These are phyloP conservation scores for Boletus vinaceobasis DNA, from an alignment of 768 basidiomycete species.

Conservation along the genomic window DNA sequence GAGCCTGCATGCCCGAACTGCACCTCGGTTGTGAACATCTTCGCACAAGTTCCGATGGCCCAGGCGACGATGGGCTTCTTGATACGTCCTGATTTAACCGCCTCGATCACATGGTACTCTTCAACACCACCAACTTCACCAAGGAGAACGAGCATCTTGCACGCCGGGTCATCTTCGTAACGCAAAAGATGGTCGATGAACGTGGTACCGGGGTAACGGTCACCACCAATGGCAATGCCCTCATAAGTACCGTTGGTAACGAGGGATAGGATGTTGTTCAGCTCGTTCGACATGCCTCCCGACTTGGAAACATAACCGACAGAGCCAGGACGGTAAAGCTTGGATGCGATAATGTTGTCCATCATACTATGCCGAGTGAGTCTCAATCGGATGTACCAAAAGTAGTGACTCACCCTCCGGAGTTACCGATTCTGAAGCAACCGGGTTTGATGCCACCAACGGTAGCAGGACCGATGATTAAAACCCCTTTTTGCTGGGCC, in stretches of 20 bases:
- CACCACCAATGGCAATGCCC: constrained; percentile 99
- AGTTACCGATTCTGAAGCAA: constrained; percentile 99
- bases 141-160: constrained; percentile 98
- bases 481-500: constrained; percentile 79
- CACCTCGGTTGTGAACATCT: constrained; percentile 99
- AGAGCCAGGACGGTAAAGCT: constrained; percentile 95
- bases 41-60: constrained; percentile 99
- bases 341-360: constrained; percentile 99
- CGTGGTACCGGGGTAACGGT: constrained; percentile 96
- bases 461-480: constrained; percentile 96
- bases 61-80: constrained; percentile 99
- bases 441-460: constrained; percentile 99
- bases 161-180: constrained; percentile 94
- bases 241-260: constrained; percentile 98
- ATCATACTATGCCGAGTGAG: constrained; percentile 68
- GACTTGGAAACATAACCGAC: constrained; percentile 99
- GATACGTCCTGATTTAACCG: constrained; percentile 89
- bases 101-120: constrained; percentile 98
- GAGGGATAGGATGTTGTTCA: constrained; percentile 98
- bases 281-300: constrained; percentile 99
- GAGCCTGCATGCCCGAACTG: constrained; percentile 99
- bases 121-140: constrained; percentile 99
- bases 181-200: constrained; percentile 99
- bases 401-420: constrained; percentile 69
- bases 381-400: neutral